Percentiles rank a stretch among this genome's conserved stretches.
These are phyloP conservation scores for Zymoseptoria ardabiliae DNA, from an alignment of 2,329 filamentous ascomycete species.

Conservation along the genomic window DNA sequence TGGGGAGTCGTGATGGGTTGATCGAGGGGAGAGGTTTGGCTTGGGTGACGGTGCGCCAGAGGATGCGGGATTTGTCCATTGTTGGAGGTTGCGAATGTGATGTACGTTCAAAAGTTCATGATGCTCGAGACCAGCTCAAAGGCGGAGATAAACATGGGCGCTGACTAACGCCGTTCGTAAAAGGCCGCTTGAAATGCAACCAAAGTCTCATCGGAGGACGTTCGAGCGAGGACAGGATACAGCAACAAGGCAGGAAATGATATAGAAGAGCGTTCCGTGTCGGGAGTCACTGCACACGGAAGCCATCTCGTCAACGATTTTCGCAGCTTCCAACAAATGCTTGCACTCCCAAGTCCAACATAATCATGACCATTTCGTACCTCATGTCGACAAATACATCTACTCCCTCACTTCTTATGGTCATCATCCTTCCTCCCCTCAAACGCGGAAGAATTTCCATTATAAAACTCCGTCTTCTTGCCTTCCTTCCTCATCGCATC, in stretches of 20 bases:
- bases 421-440: constrained; percentile 48
- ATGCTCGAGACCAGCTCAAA: background rate
- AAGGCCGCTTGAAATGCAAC: no score
- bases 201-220: no score
- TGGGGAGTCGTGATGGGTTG: background rate
- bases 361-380: background rate
- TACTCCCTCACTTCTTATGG: constrained; percentile 15
- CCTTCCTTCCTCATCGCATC: constrained; percentile 32
- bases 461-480: constrained; percentile 66
- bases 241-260: no score
- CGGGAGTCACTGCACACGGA: no score
- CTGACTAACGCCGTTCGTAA: background rate
- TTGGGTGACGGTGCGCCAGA: constrained; percentile 11
- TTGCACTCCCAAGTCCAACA: background rate
- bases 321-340: no score
- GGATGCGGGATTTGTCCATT: constrained; percentile 17
- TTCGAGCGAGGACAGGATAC: no score
- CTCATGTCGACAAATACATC: background rate
- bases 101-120: background rate
- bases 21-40: background rate
- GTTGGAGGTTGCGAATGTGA: background rate
- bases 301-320: no score
- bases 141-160: background rate
- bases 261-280: no score
- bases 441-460: constrained; percentile 74